phyloP scores from a whole-genome alignment of 306 rosid species.

The Oxytropis ochrocephala region DNA sequence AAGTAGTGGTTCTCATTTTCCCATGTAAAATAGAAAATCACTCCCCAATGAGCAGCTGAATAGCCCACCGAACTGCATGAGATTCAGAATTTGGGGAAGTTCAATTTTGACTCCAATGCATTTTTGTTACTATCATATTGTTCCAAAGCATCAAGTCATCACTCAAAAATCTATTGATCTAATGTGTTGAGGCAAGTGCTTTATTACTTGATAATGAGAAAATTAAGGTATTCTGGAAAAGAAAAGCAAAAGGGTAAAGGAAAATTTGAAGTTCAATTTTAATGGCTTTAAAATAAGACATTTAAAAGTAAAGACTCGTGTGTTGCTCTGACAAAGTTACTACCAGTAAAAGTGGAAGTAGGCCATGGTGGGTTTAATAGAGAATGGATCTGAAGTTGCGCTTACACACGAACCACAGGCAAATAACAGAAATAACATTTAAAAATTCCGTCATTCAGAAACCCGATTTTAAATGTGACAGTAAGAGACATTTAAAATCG shows the following conservation, averaged over 20 bases:
- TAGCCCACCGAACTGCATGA: slow-evolving; percentile 4
- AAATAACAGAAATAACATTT: too few relatives aligned
- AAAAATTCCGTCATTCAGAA: too few relatives aligned
- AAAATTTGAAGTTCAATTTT: neutral
- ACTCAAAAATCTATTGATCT: too few relatives aligned
- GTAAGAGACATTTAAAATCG: too few relatives aligned
- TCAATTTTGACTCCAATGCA: neutral
- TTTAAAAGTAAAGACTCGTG: neutral
- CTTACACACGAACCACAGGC: too few relatives aligned
- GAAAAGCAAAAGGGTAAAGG: slow-evolving; percentile 19
- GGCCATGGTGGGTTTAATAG: slow-evolving; percentile 21
- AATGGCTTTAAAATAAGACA: neutral
- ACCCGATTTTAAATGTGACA: too few relatives aligned
- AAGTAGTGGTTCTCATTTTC: slow-evolving; percentile 17
- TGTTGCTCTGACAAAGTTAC: slow-evolving; percentile 27
- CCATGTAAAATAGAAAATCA: slow-evolving; percentile 21
- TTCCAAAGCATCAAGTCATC: neutral
- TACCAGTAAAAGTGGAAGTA: slow-evolving; percentile 25
- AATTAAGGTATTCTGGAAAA: slow-evolving; percentile 7
- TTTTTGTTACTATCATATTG: neutral
- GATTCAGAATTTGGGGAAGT: slow-evolving; percentile 8
- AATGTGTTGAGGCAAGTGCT: too few relatives aligned
- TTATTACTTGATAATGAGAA: too few relatives aligned
- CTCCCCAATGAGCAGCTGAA: slow-evolving; percentile 15
- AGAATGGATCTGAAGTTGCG: too few relatives aligned